These are phyloP conservation scores for Stagonosporopsis cucurbitacearum DNA, from an alignment of 2,329 filamentous ascomycete species.

Conservation along the genomic window DNA sequence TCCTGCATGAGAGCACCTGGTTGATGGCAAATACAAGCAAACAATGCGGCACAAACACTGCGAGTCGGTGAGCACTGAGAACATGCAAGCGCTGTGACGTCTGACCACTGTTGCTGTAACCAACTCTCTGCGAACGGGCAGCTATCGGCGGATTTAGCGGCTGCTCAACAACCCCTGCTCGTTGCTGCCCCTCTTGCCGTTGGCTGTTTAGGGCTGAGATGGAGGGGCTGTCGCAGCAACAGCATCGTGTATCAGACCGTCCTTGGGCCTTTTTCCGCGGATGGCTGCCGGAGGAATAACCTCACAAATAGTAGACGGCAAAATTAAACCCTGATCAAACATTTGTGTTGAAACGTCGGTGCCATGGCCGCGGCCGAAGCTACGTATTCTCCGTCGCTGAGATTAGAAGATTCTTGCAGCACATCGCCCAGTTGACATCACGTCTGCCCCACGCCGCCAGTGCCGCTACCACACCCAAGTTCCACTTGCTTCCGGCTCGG, in stretches of 20 bases:
- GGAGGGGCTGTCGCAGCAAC: constrained; percentile 19
- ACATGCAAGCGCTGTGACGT: constrained; percentile 10
- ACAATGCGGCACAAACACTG: neutral
- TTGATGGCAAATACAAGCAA: neutral
- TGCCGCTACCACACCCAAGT: constrained; percentile 31
- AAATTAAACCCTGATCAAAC: constrained; percentile 12
- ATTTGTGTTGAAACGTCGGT: constrained; percentile 16
- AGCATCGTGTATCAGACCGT: constrained; percentile 14
- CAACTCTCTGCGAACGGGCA: constrained; percentile 20
- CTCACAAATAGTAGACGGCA: constrained; percentile 9
- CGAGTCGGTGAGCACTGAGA: neutral
- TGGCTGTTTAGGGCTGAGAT: constrained; percentile 19
- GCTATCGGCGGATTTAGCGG: constrained; percentile 20
- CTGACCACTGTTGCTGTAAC: constrained; percentile 7
- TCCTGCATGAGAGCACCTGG: neutral
- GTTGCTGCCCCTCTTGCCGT: constrained; percentile 19
- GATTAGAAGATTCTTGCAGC: constrained; percentile 35
- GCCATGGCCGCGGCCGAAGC: constrained; percentile 43
- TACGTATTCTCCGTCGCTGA: constrained; percentile 30
- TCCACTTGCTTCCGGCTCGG: constrained; percentile 38
- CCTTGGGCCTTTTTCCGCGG: constrained; percentile 25
- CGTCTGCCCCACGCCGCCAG: constrained; percentile 38
- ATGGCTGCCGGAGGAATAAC: constrained; percentile 10
- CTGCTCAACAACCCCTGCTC: constrained; percentile 20
- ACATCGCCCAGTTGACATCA: constrained; percentile 32